These are phyloP conservation scores for Dillenia turbinata DNA, from an alignment of 164 flowering plant genomes.

Conservation along the genomic window DNA sequence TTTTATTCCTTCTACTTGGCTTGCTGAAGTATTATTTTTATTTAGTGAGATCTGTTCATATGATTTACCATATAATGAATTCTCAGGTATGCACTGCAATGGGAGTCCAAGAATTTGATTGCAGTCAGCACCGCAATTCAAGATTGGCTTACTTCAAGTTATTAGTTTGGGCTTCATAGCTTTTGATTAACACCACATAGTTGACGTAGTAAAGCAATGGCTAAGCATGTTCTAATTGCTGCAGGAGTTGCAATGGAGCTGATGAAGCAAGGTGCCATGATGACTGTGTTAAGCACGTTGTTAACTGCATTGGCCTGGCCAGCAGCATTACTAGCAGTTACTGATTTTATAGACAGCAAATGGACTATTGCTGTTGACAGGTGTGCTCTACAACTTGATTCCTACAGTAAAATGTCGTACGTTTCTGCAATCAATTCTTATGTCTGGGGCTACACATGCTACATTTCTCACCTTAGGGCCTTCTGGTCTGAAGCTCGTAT, in stretches of 20 bases:
- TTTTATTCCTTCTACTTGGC: too few relatives aligned
- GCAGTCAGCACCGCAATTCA: constrained; percentile 98
- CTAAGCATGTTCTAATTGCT: constrained; percentile 9
- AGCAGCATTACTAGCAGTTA: constrained; percentile 67
- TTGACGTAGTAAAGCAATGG: not conserved
- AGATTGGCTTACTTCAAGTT: constrained; percentile 98
- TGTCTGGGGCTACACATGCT: too few relatives aligned
- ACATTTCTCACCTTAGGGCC: too few relatives aligned
- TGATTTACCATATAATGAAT: not conserved
- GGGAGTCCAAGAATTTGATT: constrained; percentile 96
- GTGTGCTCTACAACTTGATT: constrained; percentile 24
- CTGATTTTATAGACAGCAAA: constrained; percentile 91
- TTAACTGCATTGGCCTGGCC: constrained; percentile 96
- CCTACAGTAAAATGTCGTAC: too few relatives aligned
- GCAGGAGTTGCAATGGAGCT: constrained; percentile 72
- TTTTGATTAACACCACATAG: constrained; percentile 6
- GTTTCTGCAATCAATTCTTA: too few relatives aligned
- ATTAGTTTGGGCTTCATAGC: constrained; percentile 20
- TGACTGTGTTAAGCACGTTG: constrained; percentile 87
- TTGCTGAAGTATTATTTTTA: too few relatives aligned
- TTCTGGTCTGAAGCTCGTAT: too few relatives aligned
- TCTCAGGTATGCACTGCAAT: constrained; percentile 78
- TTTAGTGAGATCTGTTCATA: too few relatives aligned
- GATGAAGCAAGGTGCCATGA: constrained; percentile 98
- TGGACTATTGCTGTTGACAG: constrained; percentile 96